A percentile compares a stretch with the other conserved stretches of the same genome.
Conservation (phyloP, 345 rosid species). For the Syzygium jambos region DNA sequence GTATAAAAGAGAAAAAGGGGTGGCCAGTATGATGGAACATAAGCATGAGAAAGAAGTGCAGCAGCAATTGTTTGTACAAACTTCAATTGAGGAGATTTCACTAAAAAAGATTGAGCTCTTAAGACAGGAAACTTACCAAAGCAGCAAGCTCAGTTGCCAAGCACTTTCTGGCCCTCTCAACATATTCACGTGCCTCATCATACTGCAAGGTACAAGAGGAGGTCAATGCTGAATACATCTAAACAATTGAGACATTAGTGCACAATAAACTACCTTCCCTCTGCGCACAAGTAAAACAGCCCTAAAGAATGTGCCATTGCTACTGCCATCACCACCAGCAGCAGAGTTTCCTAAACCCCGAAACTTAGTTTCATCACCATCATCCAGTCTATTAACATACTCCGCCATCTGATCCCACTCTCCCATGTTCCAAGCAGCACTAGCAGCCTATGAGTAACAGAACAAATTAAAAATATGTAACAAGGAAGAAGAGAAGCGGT, state of each 20-base stretch:
- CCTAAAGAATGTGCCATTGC: conserved; percentile 94
- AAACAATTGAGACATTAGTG: neutral
- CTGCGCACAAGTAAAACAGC: conserved; percentile 84
- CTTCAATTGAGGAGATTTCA: neutral
- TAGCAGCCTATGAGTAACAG: conserved; percentile 57
- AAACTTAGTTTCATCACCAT: conserved; percentile 94
- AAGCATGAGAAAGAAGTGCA: neutral
- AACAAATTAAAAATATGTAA: neutral
- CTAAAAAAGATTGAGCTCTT: neutral
- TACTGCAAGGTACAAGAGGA: conserved; percentile 31
- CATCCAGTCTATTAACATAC: conserved; percentile 89
- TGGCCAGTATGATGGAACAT: neutral
- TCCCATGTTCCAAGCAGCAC: conserved; percentile 99
- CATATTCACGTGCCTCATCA: conserved; percentile 93
- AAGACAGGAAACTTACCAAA: conserved; percentile 43
- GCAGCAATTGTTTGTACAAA: neutral
- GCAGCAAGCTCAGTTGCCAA: conserved; percentile 99
- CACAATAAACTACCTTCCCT: conserved; percentile 46
- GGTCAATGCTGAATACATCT: conserved; percentile 1
- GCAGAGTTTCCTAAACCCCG: conserved; percentile 82
- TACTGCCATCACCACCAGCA: conserved; percentile 88
- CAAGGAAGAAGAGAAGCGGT: conserved; percentile 2
- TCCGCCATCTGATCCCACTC: conserved; percentile 99
- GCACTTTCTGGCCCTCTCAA: conserved; percentile 94
- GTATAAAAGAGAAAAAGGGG: neutral